phyloP scores from a whole-genome alignment of 2,329 filamentous ascomycete genomes.

The Fusarium coicis region DNA sequence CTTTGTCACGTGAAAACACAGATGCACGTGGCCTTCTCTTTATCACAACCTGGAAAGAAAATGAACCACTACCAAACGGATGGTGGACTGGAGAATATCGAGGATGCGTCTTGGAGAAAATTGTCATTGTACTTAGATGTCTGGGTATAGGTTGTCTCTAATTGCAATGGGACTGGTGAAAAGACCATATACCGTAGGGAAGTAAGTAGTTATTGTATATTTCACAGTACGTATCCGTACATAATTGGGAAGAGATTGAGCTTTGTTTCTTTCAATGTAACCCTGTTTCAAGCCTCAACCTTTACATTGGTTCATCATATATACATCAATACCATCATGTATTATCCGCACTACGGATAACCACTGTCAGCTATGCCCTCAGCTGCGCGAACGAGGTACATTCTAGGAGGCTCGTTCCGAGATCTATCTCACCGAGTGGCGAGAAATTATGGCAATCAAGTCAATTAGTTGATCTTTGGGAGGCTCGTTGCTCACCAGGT shows the following conservation, averaged over 20 bases:
- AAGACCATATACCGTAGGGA: background rate
- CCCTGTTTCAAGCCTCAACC: no score
- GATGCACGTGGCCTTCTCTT: conserved; percentile 7
- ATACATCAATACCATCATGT: background rate
- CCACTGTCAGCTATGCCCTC: background rate
- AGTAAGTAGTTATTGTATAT: background rate
- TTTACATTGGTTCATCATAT: background rate
- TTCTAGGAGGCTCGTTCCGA: background rate
- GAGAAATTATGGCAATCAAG: no score
- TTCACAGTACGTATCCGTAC: no score
- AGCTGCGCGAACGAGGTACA: background rate
- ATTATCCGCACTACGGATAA: background rate
- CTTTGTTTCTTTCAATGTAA: background rate
- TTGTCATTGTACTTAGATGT: background rate
- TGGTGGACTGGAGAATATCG: background rate
- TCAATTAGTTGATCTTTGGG: no score
- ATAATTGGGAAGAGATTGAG: background rate
- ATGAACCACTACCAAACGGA: background rate
- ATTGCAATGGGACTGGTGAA: background rate
- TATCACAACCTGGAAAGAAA: background rate
- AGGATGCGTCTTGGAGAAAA: background rate
- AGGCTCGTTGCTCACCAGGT: background rate
- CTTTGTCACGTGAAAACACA: conserved; percentile 29
- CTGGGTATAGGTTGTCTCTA: background rate
- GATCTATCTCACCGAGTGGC: no score